Evolutionary conservation across 176 grass and related monocot species (phyloP).

Genomic region (Saccharum spontaneum): DNA sequence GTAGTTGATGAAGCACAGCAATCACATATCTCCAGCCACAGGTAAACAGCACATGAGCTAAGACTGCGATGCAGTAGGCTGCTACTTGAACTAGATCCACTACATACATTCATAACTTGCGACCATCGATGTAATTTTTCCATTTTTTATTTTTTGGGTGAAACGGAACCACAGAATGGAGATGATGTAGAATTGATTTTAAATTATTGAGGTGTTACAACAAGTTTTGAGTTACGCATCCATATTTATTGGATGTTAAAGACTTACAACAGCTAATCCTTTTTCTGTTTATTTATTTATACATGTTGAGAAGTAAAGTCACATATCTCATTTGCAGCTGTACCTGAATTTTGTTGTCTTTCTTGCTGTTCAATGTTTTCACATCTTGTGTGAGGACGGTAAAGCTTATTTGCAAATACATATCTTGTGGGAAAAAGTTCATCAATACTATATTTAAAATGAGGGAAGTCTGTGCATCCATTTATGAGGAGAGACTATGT

Average conservation of each 20-base stretch:
- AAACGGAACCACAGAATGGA: constrained; percentile 34
- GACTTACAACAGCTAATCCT: constrained; percentile 3
- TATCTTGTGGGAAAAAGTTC: background rate
- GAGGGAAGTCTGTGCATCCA: background rate
- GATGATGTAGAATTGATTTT: constrained; percentile 48
- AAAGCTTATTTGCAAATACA: constrained; percentile 16
- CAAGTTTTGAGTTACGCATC: constrained; percentile 49
- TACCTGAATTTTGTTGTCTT: constrained; percentile 12
- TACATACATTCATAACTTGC: constrained; percentile 45
- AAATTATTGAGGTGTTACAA: constrained; percentile 45
- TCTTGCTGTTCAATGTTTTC: background rate
- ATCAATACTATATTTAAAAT: background rate
- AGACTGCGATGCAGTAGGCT: constrained; percentile 37
- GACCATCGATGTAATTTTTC: constrained; percentile 51
- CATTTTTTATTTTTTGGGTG: constrained; percentile 46
- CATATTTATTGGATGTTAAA: constrained; percentile 42
- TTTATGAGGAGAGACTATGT: background rate
- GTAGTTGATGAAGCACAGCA: constrained; percentile 40
- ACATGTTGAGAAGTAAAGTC: constrained; percentile 28
- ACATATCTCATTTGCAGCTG: constrained; percentile 10
- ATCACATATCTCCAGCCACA: constrained; percentile 19
- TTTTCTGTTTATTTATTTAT: constrained; percentile 22
- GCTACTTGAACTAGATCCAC: constrained; percentile 29
- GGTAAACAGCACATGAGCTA: constrained; percentile 47
- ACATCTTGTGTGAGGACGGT: constrained; percentile 10